phyloP scores from a whole-genome alignment of 2,329 filamentous ascomycete genomes.

The Colletotrichum sp. region DNA sequence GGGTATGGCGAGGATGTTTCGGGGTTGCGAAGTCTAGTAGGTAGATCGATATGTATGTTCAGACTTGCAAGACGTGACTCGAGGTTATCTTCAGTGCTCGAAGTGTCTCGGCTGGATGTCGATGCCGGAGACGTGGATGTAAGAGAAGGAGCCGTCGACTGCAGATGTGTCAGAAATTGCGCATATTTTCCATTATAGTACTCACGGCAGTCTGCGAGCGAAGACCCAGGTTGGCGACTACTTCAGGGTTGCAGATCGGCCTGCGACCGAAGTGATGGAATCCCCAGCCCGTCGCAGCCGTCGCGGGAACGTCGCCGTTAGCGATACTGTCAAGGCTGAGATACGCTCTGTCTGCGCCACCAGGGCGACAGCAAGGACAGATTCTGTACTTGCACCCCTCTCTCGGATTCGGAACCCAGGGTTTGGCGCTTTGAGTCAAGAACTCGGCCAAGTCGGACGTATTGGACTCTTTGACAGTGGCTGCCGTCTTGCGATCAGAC shows the following conservation, averaged over 20 bases:
- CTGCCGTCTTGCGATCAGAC: neutral
- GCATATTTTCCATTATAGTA: neutral
- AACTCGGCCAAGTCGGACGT: neutral
- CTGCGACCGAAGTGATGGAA: conserved; percentile 50
- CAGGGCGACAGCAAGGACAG: conserved; percentile 55
- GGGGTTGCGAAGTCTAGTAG: neutral
- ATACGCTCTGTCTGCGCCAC: conserved; percentile 46
- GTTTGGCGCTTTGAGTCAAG: conserved; percentile 20
- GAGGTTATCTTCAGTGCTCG: neutral
- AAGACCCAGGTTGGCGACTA: conserved; percentile 46
- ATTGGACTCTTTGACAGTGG: neutral
- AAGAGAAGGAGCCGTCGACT: neutral
- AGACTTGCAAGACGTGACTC: neutral
- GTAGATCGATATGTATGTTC: neutral
- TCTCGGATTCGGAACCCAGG: conserved; percentile 41
- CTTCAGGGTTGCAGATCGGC: conserved; percentile 45
- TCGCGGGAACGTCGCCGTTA: conserved; percentile 54
- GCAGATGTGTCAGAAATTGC: neutral
- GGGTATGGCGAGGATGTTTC: neutral
- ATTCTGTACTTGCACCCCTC: conserved; percentile 56
- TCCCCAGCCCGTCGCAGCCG: conserved; percentile 55
- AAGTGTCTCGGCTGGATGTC: neutral
- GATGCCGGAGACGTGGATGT: neutral
- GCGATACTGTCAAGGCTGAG: conserved; percentile 55
- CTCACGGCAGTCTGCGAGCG: conserved; percentile 41